Conservation (phyloP, 1,284 basidiomycete genomes). For the Irpex sp. region DNA sequence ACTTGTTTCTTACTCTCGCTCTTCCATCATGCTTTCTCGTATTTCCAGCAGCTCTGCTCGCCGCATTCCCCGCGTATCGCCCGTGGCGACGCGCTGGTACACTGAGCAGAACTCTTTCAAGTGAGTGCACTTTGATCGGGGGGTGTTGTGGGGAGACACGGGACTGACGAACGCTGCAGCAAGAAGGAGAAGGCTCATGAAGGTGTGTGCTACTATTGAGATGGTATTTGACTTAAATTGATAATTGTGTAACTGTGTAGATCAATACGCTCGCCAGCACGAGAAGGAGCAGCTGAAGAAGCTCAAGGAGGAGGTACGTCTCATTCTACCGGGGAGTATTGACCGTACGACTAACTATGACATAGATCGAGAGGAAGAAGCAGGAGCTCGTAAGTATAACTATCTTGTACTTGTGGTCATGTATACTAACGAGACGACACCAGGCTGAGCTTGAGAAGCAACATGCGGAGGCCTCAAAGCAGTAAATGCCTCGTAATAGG, state of each 20-base stretch:
- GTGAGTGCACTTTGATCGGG: conserved; percentile 44
- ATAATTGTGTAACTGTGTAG: conserved; percentile 27
- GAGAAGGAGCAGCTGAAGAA: conserved; percentile 56
- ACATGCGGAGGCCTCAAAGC: conserved; percentile 25
- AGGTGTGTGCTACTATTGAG: conserved; percentile 32
- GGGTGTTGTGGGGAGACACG: conserved; percentile 11
- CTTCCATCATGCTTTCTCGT: conserved; percentile 39
- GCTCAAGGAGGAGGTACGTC: conserved; percentile 50
- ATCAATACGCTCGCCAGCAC: conserved; percentile 55
- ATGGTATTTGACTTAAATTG: neutral
- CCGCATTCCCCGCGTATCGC: conserved; percentile 37
- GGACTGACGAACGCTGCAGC: conserved; percentile 33
- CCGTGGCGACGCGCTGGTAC: conserved; percentile 31
- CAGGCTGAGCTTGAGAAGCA: conserved; percentile 37
- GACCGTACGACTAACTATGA: conserved; percentile 4
- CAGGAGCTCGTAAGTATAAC: conserved; percentile 46
- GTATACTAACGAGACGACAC: neutral
- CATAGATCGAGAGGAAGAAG: conserved; percentile 56
- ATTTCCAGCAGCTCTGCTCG: conserved; percentile 37
- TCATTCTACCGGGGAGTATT: neutral
- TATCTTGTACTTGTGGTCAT: neutral
- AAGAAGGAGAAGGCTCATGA: conserved; percentile 75
- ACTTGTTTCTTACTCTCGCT: conserved; percentile 2
- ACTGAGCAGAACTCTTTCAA: conserved; percentile 30
- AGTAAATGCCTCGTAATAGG: neutral